Evolutionary conservation across 2,329 filamentous ascomycete species (phyloP), one percentile per base, ranked within the genome.

Genomic region (Lachnellula occidentalis): DNA sequence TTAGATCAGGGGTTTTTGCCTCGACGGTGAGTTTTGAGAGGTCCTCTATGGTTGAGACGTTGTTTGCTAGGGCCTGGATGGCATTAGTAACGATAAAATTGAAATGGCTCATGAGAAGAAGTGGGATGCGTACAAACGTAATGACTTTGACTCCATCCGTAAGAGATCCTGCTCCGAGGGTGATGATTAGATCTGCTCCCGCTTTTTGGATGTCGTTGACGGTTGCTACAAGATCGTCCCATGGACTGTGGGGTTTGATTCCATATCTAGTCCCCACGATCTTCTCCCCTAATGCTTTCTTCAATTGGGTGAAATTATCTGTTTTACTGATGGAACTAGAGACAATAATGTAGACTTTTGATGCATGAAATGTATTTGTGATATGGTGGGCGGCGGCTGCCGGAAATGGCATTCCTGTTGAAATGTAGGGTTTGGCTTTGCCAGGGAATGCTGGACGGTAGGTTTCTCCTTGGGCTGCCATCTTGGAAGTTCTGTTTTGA

Each of bases 141-240:
- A 68, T 57, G 8, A 69, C 41, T 54, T 71, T 70, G 1, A 64
- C 66, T 9, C 66, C 68, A 53, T 70, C 68, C 17, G 66, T 64
- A 36, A 70, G 58, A 34, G 60, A 64, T 1, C 68, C 67, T n/a
- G 64, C 69, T 27, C 69, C 69, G 5, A 71, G 60, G 1, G 69
- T 71, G 24, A 71, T 54, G 63, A 68, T 64, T 14, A 64, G 54
- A 55, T 70, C 67, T 11, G 57, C 64, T 14, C 45, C 22, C 43
- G 60, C 63, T 11, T 50, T 55, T 36, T 59, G 55, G 3, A 69
- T 43, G 12, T 69, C 67, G 4, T 60, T 51, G 6, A 63, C 51
- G n/a, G 69, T 60, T 11, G 66, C 66, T 0, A 70, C 45, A 24
- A 70, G 56, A 43, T 69, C 67, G 34, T 63, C 63, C 62, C 63